Evolutionary conservation across 2,329 filamentous ascomycete species (phyloP), one percentile per base, ranked within the genome.

Genomic region (Dactylellina cionopaga): DNA sequence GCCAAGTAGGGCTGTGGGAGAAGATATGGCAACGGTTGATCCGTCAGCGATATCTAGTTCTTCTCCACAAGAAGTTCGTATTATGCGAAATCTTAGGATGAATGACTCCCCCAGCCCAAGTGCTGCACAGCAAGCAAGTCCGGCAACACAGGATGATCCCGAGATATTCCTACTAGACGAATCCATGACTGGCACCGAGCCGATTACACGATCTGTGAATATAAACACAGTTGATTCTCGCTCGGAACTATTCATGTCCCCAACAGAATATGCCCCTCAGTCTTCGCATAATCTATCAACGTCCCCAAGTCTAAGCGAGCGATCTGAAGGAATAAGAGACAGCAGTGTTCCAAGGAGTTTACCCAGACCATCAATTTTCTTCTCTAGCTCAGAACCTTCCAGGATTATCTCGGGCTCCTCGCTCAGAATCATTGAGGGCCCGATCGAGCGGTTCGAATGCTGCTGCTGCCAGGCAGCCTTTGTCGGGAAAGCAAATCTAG

Each of bases 381-480:
- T 55, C 19, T 65, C 59, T 15, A 54, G 17, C 3, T 72, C 68
- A 27, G 68, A 72, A 35, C 29, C 59, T 31, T 60, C 68, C 7
- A 72, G 41, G 9, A 15, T 17, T 31, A 17, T 17, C 1, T 15
- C 37, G 19, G 19, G 25, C 4, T 33, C 19, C 22, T 55, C 68
- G 0, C 31, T 59, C 2, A 65, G 35, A 29, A 11, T 47, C 3
- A 11, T 60, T 13, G 47, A 19, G 43, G 37, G 25, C 4, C 46
- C 52, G 10, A 41, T 41, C 7, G 52, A 44, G 11, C n/a, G 22
- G 3, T 56, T 60, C 13, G 44, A 64, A n/a, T 72, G 68, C 24
- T 72, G 68, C 25, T 72, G 59, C 39, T 72, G 68, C 24, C 17
- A 55, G 7, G 33, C 43, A 3, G 33, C 24, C 4, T 72, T 72